Conservation (phyloP, 306 rosid species). For the Malus sieversii region DNA sequence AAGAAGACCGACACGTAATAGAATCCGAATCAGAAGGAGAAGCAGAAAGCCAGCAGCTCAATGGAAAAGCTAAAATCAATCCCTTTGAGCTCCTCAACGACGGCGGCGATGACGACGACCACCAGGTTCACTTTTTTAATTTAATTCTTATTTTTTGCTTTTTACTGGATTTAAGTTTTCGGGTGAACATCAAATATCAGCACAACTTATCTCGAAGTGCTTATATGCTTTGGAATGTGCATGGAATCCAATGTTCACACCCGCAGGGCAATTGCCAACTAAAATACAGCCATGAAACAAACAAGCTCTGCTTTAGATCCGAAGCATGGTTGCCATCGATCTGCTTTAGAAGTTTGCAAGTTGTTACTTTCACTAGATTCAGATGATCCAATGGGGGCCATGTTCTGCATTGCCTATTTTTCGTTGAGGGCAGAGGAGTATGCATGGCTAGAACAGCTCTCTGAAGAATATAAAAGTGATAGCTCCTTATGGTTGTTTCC, state of each 20-base stretch:
- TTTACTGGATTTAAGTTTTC: conserved; percentile 28
- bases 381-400: conserved; percentile 90
- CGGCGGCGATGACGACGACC: conserved; percentile 20
- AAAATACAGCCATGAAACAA: conserved; percentile 63
- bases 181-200: conserved; percentile 94
- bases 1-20: conserved; percentile 7
- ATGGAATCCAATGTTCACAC: conserved; percentile 73
- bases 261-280: conserved; percentile 86
- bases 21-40: conserved; percentile 28
- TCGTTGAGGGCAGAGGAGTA: conserved; percentile 86
- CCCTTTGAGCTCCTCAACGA: conserved; percentile 76
- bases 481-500: conserved; percentile 86
- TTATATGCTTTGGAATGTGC: conserved; percentile 92
- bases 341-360: conserved; percentile 93
- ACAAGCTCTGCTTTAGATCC: conserved; percentile 21
- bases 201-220: conserved; percentile 72
- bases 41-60: conserved; percentile 20
- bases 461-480: conserved; percentile 74
- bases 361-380: conserved; percentile 81
- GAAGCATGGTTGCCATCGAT: conserved; percentile 84
- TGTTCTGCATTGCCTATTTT: conserved; percentile 82
- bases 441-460: conserved; percentile 78
- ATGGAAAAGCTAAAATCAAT: conserved; percentile 47
- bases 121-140: conserved; percentile 34
- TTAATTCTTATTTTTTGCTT: too few species aligned